These are phyloP conservation scores for Fusarium verrucosum DNA, from an alignment of 2,329 filamentous ascomycete species.

Conservation along the genomic window DNA sequence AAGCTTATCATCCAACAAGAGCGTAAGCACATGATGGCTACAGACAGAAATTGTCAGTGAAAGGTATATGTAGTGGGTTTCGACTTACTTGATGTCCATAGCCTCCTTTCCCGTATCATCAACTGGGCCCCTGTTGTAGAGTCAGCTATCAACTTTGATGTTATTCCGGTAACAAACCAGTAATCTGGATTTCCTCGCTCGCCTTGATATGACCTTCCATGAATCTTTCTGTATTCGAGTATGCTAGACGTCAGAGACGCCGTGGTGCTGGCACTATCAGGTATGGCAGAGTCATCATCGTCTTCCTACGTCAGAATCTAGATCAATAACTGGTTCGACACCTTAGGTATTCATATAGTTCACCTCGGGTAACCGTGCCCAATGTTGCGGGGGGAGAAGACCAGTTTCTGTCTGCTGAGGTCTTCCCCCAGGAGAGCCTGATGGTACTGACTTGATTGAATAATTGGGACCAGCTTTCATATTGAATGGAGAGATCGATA, in stretches of 20 bases:
- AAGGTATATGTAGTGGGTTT: fast-evolving
- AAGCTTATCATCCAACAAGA: not conserved
- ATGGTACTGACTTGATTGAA: fast-evolving
- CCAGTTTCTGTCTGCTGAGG: fast-evolving
- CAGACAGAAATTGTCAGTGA: fast-evolving
- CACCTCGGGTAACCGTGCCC: not conserved
- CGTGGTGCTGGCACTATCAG: not conserved
- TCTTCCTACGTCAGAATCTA: not conserved
- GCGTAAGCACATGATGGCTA: not conserved
- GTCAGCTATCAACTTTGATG: not conserved
- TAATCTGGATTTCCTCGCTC: constrained; percentile 1
- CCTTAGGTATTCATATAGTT: fast-evolving
- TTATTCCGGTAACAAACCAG: not conserved
- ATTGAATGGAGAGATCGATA: not conserved
- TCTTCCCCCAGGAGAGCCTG: fast-evolving
- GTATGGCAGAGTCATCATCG: not conserved
- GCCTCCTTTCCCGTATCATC: not conserved
- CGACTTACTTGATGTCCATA: constrained; percentile 14
- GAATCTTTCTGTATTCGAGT: not conserved
- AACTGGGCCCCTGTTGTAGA: not conserved
- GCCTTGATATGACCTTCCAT: not conserved
- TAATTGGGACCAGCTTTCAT: fast-evolving
- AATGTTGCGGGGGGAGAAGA: not conserved
- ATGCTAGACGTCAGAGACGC: not conserved
- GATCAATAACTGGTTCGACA: fast-evolving